phyloP scores from a whole-genome alignment of 2,329 filamentous ascomycete species.

The Diplodia mutila region DNA sequence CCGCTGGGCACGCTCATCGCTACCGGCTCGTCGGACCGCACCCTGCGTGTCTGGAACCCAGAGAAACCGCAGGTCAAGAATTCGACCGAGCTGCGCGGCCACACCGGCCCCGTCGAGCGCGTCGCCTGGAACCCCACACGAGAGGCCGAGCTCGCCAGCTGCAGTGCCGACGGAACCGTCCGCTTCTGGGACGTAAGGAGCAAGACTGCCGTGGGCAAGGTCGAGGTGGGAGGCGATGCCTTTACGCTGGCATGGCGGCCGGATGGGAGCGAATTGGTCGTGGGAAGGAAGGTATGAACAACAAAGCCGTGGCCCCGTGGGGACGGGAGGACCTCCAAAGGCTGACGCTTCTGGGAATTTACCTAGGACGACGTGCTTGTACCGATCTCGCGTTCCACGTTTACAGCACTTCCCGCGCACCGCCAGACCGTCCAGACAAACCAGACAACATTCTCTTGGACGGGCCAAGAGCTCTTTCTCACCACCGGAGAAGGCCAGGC shows the following conservation, averaged over 20 bases:
- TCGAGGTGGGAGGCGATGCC: conserved; percentile 67
- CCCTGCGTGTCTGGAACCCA: conserved; percentile 79
- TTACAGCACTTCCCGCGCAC: conserved; percentile 61
- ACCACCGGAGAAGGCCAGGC: conserved; percentile 73
- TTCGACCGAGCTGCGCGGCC: conserved; percentile 74
- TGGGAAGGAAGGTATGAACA: conserved; percentile 70
- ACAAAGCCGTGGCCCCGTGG: background rate
- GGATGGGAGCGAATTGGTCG: conserved; percentile 66
- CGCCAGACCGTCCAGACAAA: conserved; percentile 69
- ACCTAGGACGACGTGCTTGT: conserved; percentile 64
- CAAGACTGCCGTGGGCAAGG: conserved; percentile 70
- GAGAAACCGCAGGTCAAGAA: conserved; percentile 74
- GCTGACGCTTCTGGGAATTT: background rate
- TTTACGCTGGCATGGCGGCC: conserved; percentile 76
- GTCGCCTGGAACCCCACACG: conserved; percentile 78
- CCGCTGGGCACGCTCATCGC: conserved; percentile 82
- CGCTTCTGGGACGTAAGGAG: conserved; percentile 81
- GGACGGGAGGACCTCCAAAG: background rate
- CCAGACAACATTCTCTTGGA: conserved; percentile 74
- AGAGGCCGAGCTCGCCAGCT: conserved; percentile 76
- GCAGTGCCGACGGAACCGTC: conserved; percentile 73
- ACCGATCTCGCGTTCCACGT: conserved; percentile 63
- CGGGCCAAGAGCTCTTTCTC: conserved; percentile 70
- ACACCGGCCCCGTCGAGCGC: conserved; percentile 69
- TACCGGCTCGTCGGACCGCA: conserved; percentile 73